phyloP scores from a whole-genome alignment of 768 basidiomycete genomes.

The Heimioporus sp. region DNA sequence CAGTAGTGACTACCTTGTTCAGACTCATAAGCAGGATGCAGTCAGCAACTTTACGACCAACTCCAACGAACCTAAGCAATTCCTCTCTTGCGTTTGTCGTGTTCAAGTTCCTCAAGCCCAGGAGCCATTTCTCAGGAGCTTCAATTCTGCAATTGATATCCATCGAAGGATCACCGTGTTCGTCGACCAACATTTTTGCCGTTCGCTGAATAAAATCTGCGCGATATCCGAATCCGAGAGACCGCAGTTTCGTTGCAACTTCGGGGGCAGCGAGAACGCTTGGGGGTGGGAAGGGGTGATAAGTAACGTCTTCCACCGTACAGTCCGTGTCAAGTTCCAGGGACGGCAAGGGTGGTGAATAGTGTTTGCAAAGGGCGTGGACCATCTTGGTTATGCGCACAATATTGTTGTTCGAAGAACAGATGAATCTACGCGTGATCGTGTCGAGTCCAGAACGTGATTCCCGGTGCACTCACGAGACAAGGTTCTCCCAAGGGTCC shows the following conservation, averaged over 20 bases:
- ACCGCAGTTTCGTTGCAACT: conserved; percentile 64
- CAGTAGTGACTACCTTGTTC: conserved; percentile 62
- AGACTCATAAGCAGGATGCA: conserved; percentile 91
- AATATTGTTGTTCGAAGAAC: conserved; percentile 97
- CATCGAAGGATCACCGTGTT: conserved; percentile 34
- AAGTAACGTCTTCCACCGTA: conserved; percentile 36
- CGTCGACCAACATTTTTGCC: conserved; percentile 70
- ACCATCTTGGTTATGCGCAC: conserved; percentile 93
- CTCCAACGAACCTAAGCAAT: conserved; percentile 81
- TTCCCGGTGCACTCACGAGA: conserved; percentile 64
- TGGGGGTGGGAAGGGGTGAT: conserved; percentile 86
- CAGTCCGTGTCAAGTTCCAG: conserved; percentile 34
- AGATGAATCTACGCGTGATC: conserved; percentile 73
- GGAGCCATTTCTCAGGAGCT: conserved; percentile 60
- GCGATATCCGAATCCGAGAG: conserved; percentile 93
- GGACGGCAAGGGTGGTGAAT: conserved; percentile 66
- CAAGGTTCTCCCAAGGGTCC: conserved; percentile 93
- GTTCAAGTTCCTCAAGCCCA: conserved; percentile 43
- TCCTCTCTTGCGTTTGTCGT: conserved; percentile 68
- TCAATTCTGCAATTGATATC: conserved; percentile 29
- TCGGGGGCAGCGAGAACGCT: conserved; percentile 56
- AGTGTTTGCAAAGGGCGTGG: conserved; percentile 73
- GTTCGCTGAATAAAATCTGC: conserved; percentile 87
- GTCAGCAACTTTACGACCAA: conserved; percentile 96
- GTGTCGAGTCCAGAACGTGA: conserved; percentile 7